Conservation (phyloP, 345 rosid species). For the Rhizophora apiculata region DNA sequence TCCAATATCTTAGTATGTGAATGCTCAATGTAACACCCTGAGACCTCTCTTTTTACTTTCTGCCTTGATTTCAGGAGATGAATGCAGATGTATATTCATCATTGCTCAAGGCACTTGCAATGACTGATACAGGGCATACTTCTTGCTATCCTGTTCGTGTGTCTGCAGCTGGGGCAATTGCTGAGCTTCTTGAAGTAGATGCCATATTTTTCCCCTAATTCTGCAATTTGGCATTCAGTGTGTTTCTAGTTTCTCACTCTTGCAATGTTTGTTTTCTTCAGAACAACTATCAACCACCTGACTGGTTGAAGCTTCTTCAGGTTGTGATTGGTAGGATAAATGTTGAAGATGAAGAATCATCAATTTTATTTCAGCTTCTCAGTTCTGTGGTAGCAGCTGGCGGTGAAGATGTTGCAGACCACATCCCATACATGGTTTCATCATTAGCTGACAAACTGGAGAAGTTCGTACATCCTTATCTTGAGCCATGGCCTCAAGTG, state of each 20-base stretch:
- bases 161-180: constrained; percentile 76
- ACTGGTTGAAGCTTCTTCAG: constrained; percentile 77
- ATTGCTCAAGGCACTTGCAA: constrained; percentile 67
- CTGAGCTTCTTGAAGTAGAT: constrained; percentile 68
- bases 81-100: constrained; percentile 62
- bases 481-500: constrained; percentile 75
- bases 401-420: constrained; percentile 48
- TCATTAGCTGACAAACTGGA: constrained; percentile 48
- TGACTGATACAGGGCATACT: constrained; percentile 47
- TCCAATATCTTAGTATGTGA: not conserved
- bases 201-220: constrained; percentile 9
- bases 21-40: not conserved
- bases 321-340: constrained; percentile 62
- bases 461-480: constrained; percentile 43
- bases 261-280: constrained; percentile 30
- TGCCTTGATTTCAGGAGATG: constrained; percentile 53
- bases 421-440: constrained; percentile 64
- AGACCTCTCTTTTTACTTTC: constrained; percentile 2
- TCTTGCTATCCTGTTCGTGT: constrained; percentile 77
- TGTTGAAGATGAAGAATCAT: constrained; percentile 61
- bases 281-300: constrained; percentile 77
- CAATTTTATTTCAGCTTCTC: constrained; percentile 65
- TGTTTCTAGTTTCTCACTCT: constrained; percentile 18
- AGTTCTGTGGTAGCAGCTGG: constrained; percentile 62
- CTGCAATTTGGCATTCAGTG: constrained; percentile 5